Conservation (phyloP, 495 filamentous ascomycete species). For the Penicillium tannophilum region DNA sequence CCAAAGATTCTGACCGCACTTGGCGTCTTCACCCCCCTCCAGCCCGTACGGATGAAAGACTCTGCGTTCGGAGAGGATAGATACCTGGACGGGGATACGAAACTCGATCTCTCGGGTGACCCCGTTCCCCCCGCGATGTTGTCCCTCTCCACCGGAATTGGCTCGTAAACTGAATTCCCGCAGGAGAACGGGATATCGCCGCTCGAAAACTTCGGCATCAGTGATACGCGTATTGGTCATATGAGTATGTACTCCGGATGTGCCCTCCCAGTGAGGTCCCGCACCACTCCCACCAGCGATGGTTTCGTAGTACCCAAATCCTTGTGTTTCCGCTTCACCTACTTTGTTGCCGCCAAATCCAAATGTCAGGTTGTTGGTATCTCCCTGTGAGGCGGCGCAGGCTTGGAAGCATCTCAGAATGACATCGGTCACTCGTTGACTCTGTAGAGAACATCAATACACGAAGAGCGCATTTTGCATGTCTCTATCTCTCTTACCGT, state of each 20-base stretch:
- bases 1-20: conserved; percentile 35
- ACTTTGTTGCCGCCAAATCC: conserved; percentile 40
- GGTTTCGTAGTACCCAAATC: conserved; percentile 93
- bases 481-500: conserved; percentile 42
- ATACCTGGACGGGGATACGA: conserved; percentile 68
- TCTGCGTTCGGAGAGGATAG: conserved; percentile 80
- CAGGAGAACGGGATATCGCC: conserved; percentile 84
- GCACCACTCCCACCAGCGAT: conserved; percentile 89
- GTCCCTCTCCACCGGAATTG: conserved; percentile 55
- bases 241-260: conserved; percentile 84
- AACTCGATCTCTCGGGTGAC: conserved; percentile 41
- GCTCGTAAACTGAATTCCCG: conserved; percentile 79
- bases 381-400: conserved; percentile 83
- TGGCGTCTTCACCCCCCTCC: conserved; percentile 73
- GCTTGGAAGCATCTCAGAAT: conserved; percentile 84
- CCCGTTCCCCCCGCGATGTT: conserved; percentile 43
- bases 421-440: conserved; percentile 85
- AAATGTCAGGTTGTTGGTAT: conserved; percentile 73
- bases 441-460: conserved; percentile 6
- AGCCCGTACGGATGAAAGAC: conserved; percentile 88
- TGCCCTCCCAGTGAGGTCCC: conserved; percentile 80
- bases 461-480: neutral
- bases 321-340: conserved; percentile 37
- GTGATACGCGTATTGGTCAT: conserved; percentile 98
- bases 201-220: conserved; percentile 86